Conservation (phyloP, 305 asterid species). For the Solanum hybrid region DNA sequence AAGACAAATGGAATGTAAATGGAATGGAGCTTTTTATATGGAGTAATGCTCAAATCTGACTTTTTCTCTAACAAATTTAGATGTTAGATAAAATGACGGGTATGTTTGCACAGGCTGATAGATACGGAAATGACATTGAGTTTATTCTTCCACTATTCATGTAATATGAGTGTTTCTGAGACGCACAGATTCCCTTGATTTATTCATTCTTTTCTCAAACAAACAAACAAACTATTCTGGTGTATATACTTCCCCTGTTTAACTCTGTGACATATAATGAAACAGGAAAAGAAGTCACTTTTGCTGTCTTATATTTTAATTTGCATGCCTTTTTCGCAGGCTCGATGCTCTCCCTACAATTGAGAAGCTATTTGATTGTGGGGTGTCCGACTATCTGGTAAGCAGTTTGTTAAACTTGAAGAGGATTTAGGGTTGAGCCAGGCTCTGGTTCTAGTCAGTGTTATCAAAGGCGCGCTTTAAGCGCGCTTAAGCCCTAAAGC, state of each 20-base stretch:
- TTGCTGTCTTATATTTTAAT: not conserved
- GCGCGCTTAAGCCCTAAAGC: no score
- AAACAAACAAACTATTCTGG: not conserved
- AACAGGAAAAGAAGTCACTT: not conserved
- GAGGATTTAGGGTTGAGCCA: not conserved
- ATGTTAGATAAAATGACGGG: not conserved
- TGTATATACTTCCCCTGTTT: not conserved
- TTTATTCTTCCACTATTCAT: not conserved
- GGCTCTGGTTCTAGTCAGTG: not conserved
- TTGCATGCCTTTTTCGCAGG: constrained; percentile 32
- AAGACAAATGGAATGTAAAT: not conserved
- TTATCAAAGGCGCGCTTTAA: no score
- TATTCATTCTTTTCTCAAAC: not conserved
- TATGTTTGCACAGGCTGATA: not conserved
- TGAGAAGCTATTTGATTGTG: constrained; percentile 74
- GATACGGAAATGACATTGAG: not conserved
- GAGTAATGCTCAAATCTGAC: not conserved
- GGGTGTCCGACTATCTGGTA: constrained; percentile 88
- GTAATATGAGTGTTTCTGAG: not conserved
- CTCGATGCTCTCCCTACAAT: constrained; percentile 44
- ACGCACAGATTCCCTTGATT: not conserved
- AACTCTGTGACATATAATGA: not conserved
- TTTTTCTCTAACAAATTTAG: not conserved
- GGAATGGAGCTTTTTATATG: not conserved
- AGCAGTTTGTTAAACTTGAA: constrained; percentile 17